These are phyloP conservation scores for Apiospora hydei DNA, from an alignment of 2,329 filamentous ascomycete genomes.

Conservation along the genomic window DNA sequence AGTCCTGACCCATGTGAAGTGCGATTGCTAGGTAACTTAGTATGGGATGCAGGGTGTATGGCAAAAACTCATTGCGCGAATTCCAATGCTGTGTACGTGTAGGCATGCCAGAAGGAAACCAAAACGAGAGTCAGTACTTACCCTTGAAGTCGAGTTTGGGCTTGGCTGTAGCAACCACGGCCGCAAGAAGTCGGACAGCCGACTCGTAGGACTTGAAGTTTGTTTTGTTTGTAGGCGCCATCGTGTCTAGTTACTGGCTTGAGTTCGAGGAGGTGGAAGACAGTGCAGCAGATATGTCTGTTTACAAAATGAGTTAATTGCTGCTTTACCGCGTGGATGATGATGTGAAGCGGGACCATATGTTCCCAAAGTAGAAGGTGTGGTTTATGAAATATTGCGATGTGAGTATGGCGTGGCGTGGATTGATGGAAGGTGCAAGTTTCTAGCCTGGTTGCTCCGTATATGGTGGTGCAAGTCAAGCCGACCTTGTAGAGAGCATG, in stretches of 20 bases:
- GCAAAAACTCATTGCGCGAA: neutral
- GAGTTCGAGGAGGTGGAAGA: neutral
- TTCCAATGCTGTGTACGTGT: neutral
- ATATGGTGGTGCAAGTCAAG: neutral
- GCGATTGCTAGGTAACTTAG: slow-evolving; percentile 28
- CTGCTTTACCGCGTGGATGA: neutral
- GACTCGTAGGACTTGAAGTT: slow-evolving; percentile 69
- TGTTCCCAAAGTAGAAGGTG: neutral
- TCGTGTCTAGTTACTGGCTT: slow-evolving; percentile 36
- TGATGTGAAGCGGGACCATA: neutral
- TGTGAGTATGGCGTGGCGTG: neutral
- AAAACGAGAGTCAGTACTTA: slow-evolving; percentile 46
- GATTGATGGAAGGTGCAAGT: neutral
- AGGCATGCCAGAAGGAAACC: slow-evolving; percentile 5
- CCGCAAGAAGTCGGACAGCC: slow-evolving; percentile 65
- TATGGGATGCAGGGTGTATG: neutral
- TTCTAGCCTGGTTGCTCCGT: neutral
- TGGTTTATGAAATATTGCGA: neutral
- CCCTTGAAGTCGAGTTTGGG: slow-evolving; percentile 68
- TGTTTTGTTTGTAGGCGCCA: slow-evolving; percentile 53
- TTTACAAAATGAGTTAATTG: neutral
- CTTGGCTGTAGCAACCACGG: slow-evolving; percentile 63
- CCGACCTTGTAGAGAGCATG: neutral
- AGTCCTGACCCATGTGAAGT: slow-evolving; percentile 41
- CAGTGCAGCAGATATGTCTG: neutral